Conservation (phyloP, 805 yeast genomes). For the Teunomyces tritomae region DNA sequence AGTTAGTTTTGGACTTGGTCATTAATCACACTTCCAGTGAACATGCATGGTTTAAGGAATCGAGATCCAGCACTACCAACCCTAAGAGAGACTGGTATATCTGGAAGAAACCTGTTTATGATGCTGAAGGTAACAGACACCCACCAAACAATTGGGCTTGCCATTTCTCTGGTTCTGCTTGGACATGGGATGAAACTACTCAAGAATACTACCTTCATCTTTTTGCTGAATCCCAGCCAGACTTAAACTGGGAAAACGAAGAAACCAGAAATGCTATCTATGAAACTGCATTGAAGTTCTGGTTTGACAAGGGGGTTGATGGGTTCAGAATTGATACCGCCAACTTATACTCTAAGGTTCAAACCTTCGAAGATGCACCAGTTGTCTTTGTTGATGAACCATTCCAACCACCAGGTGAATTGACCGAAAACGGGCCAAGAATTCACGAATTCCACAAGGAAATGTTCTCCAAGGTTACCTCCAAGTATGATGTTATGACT, state of each 20-base stretch:
- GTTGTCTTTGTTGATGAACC: constrained; percentile 38
- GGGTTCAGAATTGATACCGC: constrained; percentile 61
- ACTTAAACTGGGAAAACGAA: constrained; percentile 59
- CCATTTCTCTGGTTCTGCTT: constrained; percentile 53
- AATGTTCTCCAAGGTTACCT: constrained; percentile 41
- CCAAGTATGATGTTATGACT: constrained; percentile 51
- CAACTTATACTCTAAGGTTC: constrained; percentile 49
- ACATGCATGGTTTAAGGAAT: constrained; percentile 59
- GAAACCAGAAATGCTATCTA: constrained; percentile 40
- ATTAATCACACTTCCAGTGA: constrained; percentile 57
- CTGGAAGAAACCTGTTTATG: constrained; percentile 52
- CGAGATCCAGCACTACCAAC: constrained; percentile 47
- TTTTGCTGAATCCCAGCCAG: constrained; percentile 57
- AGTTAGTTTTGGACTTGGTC: constrained; percentile 53
- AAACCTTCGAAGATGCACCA: constrained; percentile 48
- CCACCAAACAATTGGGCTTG: constrained; percentile 61
- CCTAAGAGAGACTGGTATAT: constrained; percentile 62
- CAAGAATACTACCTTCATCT: constrained; percentile 55
- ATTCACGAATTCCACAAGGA: constrained; percentile 59
- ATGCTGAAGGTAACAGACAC: constrained; percentile 46
- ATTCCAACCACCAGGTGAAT: constrained; percentile 37
- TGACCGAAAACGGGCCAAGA: constrained; percentile 48
- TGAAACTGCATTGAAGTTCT: constrained; percentile 47
- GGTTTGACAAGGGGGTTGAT: constrained; percentile 56
- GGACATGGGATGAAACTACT: constrained; percentile 54